Conservation (phyloP, 2,329 filamentous ascomycete species). For the Penicillium paneum region DNA sequence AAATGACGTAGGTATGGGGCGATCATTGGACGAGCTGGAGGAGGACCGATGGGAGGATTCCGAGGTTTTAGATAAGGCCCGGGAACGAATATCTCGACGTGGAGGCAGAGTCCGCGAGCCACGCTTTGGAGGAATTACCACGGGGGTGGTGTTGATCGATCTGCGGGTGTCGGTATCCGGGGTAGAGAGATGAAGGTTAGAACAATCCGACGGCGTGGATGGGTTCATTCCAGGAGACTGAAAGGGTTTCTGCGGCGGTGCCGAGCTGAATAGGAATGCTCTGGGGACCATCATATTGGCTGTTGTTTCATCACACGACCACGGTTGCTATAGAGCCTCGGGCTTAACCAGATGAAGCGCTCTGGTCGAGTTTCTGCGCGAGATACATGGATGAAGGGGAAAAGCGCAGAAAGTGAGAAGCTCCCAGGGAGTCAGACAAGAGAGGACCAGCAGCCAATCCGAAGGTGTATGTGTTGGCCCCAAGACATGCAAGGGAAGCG, state of each 20-base stretch:
- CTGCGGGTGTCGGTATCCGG: constrained; percentile 6
- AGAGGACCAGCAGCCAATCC: constrained; percentile 8
- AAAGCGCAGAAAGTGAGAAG: constrained; percentile 4
- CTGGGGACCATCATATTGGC: constrained; percentile 43
- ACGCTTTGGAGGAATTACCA: constrained; percentile 38
- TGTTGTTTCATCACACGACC: constrained; percentile 18
- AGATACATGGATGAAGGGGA: constrained; percentile 38
- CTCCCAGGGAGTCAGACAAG: constrained; percentile 13
- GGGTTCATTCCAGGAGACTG: constrained; percentile 8
- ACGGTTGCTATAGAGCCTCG: constrained; percentile 11
- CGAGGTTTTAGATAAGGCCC: constrained; percentile 19
- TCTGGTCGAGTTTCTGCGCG: constrained; percentile 39
- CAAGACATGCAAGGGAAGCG: constrained; percentile 6
- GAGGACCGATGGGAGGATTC: constrained; percentile 25
- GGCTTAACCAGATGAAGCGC: constrained; percentile 37
- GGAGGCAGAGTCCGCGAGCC: constrained; percentile 22
- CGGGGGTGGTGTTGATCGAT: constrained; percentile 30
- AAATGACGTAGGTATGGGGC: constrained; percentile 54
- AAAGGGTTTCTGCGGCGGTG: constrained; percentile 24
- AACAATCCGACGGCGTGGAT: constrained; percentile 17
- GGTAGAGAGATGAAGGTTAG: constrained; percentile 17
- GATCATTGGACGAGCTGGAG: constrained; percentile 30
- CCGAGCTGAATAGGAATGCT: constrained; percentile 38
- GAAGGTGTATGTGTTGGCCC: constrained; percentile 1
- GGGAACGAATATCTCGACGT: constrained; percentile 19